Percentiles rank a stretch among this genome's conserved stretches.
These are phyloP conservation scores for Pisolithus thermaeus DNA, from an alignment of 1,284 basidiomycete genomes.

Conservation along the genomic window DNA sequence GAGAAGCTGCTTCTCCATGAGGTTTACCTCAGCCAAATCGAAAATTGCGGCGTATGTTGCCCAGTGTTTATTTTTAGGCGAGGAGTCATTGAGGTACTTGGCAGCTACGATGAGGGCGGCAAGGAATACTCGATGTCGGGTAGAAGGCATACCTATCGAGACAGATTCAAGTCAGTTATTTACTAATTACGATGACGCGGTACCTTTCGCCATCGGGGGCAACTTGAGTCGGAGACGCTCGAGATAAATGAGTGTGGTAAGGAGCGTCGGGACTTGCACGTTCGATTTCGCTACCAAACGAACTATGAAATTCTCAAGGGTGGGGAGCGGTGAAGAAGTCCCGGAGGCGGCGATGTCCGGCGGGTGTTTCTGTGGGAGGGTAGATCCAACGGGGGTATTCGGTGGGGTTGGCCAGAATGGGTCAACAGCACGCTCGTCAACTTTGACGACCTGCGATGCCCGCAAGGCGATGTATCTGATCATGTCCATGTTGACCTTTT, in stretches of 20 bases:
- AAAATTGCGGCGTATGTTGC: conserved; percentile 74
- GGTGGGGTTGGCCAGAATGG: conserved; percentile 44
- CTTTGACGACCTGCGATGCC: conserved; percentile 58
- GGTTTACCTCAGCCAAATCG: conserved; percentile 75
- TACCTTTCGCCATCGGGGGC: conserved; percentile 83
- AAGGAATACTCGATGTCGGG: conserved; percentile 92
- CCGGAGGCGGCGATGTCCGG: conserved; percentile 28
- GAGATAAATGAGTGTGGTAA: conserved; percentile 91
- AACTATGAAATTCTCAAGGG: conserved; percentile 84
- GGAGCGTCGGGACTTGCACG: conserved; percentile 88
- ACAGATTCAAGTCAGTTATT: conserved; percentile 8
- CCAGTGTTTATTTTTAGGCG: conserved; percentile 96
- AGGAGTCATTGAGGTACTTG: conserved; percentile 97
- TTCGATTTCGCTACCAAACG: conserved; percentile 82
- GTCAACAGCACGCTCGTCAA: conserved; percentile 43
- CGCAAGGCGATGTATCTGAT: conserved; percentile 69
- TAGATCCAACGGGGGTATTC: conserved; percentile 45
- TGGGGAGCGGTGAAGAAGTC: conserved; percentile 44
- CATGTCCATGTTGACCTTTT: conserved; percentile 78
- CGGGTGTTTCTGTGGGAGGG: conserved; percentile 31
- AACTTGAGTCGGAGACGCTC: conserved; percentile 81
- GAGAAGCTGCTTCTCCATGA: conserved; percentile 95
- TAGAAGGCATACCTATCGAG: conserved; percentile 76
- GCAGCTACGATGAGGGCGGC: conserved; percentile 93
- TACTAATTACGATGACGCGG: conserved; percentile 9